Conservation (phyloP, 495 filamentous ascomycete species). For the Parmelia sp. region DNA sequence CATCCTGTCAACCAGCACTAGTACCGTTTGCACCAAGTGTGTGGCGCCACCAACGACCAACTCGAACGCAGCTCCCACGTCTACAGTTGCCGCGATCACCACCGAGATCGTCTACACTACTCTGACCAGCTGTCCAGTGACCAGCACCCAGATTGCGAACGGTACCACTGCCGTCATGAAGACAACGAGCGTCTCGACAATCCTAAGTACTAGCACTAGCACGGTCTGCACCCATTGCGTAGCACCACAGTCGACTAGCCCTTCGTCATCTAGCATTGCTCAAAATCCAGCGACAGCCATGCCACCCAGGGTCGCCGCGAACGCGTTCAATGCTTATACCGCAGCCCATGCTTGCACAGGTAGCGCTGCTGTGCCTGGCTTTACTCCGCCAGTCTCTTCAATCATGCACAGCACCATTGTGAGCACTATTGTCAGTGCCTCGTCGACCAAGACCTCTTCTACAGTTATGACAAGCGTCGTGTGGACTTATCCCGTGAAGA, state of each 20-base stretch:
- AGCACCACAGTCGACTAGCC: constrained; percentile 1
- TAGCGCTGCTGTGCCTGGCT: constrained; percentile 72
- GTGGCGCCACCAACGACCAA: constrained; percentile 14
- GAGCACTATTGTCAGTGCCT: constrained; percentile 58
- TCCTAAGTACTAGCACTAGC: constrained; percentile 16
- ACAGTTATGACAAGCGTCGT: constrained; percentile 48
- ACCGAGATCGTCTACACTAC: constrained; percentile 15
- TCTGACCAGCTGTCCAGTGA: constrained; percentile 22
- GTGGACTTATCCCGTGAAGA: constrained; percentile 78
- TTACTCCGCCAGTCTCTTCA: constrained; percentile 72
- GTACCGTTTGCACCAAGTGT: constrained; percentile 24
- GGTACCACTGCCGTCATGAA: constrained; percentile 1
- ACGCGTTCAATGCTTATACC: constrained; percentile 68
- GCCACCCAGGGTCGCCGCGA: constrained; percentile 83
- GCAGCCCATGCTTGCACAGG: constrained; percentile 72
- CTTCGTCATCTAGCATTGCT: not conserved
- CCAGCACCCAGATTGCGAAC: constrained; percentile 17
- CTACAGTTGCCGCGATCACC: not conserved
- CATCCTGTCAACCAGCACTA: constrained; percentile 17
- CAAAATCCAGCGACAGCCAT: constrained; percentile 42
- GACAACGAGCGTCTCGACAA: constrained; percentile 18
- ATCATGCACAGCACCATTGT: constrained; percentile 93
- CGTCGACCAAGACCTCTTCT: constrained; percentile 22
- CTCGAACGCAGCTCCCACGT: constrained; percentile 1
- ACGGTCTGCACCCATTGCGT: constrained; percentile 22